A percentile compares a stretch with the other conserved stretches of the same genome.
phyloP scores from a whole-genome alignment of 164 flowering plant species.

The Kalanchoe fedtschenkoi region DNA sequence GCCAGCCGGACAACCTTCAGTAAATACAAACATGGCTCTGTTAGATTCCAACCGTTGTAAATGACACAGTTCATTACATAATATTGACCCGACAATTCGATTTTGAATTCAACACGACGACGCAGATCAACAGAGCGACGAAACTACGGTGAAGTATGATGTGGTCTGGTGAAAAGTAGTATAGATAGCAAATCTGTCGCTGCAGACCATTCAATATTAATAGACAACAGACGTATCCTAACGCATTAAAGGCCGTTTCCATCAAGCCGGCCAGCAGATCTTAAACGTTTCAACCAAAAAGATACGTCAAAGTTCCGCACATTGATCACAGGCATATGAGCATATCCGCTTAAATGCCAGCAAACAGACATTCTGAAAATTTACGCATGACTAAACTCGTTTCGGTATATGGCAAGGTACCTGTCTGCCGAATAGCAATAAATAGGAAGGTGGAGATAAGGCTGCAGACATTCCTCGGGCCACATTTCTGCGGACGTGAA shows the following conservation, averaged over 20 bases:
- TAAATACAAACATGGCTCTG: background rate
- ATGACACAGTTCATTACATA: background rate
- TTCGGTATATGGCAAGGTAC: background rate
- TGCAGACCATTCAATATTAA: too few species aligned
- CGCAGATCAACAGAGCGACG: too few species aligned
- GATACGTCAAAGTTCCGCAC: background rate
- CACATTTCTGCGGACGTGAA: background rate
- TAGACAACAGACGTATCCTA: background rate
- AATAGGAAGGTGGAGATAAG: background rate
- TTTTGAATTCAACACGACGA: background rate
- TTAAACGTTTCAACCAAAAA: background rate
- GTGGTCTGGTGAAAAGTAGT: background rate
- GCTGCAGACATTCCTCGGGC: background rate
- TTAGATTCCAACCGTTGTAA: background rate
- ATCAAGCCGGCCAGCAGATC: constrained; percentile 1
- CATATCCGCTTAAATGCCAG: background rate
- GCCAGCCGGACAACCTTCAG: background rate
- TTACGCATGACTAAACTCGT: background rate
- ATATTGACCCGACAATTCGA: background rate
- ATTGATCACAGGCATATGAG: background rate
- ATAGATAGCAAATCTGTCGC: background rate
- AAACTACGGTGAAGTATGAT: background rate
- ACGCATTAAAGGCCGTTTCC: background rate
- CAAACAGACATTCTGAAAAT: background rate
- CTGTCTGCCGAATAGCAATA: background rate